phyloP scores from a whole-genome alignment of 1,139 yeast species.

The Lizanozyma gosingica region DNA sequence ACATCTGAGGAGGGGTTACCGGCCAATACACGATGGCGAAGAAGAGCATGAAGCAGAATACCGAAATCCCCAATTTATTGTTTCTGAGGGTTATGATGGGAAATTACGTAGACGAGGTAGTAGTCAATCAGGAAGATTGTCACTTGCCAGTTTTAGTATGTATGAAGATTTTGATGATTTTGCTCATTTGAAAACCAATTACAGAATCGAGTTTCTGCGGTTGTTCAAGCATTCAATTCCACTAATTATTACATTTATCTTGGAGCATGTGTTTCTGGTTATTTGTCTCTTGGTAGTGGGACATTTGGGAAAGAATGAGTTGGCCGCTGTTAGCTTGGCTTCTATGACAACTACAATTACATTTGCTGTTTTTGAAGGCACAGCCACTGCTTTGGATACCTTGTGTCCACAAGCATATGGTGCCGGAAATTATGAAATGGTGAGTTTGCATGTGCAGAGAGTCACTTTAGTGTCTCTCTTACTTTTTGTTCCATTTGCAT shows the following conservation, averaged over 20 bases:
- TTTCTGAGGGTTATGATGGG: constrained; percentile 12
- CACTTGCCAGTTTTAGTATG: constrained; percentile 8
- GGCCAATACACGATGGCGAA: constrained; percentile 17
- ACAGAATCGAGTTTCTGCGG: constrained; percentile 35
- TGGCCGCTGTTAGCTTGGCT: constrained; percentile 79
- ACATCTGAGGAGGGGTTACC: constrained; percentile 47
- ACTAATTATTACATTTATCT: constrained; percentile 53
- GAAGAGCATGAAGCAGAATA: constrained; percentile 27
- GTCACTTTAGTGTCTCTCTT: constrained; percentile 49
- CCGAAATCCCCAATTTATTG: constrained; percentile 12
- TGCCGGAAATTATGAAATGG: constrained; percentile 52
- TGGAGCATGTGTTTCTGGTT: constrained; percentile 66
- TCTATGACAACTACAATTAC: constrained; percentile 85
- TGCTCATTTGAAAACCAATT: constrained; percentile 36
- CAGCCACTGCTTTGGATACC: constrained; percentile 81
- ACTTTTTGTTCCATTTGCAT: constrained; percentile 51
- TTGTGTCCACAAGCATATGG: constrained; percentile 82
- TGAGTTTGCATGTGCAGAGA: constrained; percentile 57
- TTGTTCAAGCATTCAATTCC: constrained; percentile 53
- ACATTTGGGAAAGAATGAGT: constrained; percentile 59
- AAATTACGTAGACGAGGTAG: constrained; percentile 10
- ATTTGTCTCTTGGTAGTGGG: constrained; percentile 68
- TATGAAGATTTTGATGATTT: constrained; percentile 36
- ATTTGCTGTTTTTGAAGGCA: constrained; percentile 78
- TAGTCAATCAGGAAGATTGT: constrained; percentile 14